These are phyloP conservation scores for Candida berthetii DNA, from an alignment of 805 yeast genomes.

Conservation along the genomic window DNA sequence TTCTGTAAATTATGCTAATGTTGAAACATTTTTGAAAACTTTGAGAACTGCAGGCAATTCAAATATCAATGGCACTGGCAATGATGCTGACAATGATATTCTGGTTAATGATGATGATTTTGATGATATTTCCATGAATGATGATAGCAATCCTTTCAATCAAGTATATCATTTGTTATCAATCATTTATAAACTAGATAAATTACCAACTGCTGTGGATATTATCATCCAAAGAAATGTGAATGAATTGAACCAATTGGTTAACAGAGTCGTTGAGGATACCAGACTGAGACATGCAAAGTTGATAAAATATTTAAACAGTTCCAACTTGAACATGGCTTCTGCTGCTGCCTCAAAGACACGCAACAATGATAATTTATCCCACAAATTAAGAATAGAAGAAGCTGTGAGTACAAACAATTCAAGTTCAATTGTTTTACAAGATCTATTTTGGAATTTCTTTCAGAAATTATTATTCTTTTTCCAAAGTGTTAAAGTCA, in stretches of 20 bases:
- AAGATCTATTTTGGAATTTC: conserved; percentile 67
- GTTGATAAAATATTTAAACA: conserved; percentile 23
- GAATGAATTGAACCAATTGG: conserved; percentile 56
- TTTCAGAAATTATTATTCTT: conserved; percentile 58
- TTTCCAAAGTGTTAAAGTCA: conserved; percentile 63
- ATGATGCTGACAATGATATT: conserved; percentile 13
- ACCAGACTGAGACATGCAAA: conserved; percentile 50
- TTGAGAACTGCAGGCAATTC: conserved; percentile 9
- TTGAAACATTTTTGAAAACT: conserved; percentile 28
- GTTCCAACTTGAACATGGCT: conserved; percentile 3
- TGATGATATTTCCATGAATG: conserved; percentile 23
- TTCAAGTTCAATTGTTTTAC: conserved; percentile 46
- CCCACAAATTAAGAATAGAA: conserved; percentile 19
- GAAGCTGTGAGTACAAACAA: conserved; percentile 32
- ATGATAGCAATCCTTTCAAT: conserved; percentile 39
- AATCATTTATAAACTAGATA: conserved; percentile 54
- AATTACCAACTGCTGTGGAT: conserved; percentile 51
- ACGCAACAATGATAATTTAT: conserved; percentile 19
- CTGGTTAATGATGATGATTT: conserved; percentile 11
- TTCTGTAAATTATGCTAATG: conserved; percentile 25
- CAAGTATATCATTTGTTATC: conserved; percentile 48
- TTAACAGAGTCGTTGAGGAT: conserved; percentile 59
- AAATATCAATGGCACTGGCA: conserved; percentile 22
- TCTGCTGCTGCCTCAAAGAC: conserved; percentile 4
- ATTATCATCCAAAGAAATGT: conserved; percentile 47